A percentile compares a stretch with the other conserved stretches of the same genome.
Evolutionary conservation across 495 filamentous ascomycete species (phyloP).

Genomic region (Daldinia loculata): DNA sequence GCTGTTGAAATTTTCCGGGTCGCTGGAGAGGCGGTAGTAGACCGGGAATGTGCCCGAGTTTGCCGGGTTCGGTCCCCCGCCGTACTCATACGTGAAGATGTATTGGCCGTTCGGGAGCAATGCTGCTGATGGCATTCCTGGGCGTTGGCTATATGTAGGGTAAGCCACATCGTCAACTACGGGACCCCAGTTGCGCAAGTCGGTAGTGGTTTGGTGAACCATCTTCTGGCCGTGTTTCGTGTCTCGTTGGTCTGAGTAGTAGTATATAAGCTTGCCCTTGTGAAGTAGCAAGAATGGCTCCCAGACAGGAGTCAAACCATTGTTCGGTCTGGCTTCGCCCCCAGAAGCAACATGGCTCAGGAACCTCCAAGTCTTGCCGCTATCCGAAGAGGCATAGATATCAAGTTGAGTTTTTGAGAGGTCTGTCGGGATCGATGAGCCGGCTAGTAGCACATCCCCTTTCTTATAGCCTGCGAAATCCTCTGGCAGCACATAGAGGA

Average conservation of each 20-base stretch:
- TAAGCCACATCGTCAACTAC: constrained; percentile 69
- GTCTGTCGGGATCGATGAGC: constrained; percentile 70
- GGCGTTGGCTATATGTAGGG: constrained; percentile 66
- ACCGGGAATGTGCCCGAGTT: constrained; percentile 59
- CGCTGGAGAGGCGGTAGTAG: constrained; percentile 59
- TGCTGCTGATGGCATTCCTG: constrained; percentile 71
- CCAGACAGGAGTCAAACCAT: constrained; percentile 74
- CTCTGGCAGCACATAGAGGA: constrained; percentile 67
- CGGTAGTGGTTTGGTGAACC: constrained; percentile 65
- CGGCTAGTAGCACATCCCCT: constrained; percentile 69
- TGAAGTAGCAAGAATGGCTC: constrained; percentile 71
- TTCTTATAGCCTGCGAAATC: constrained; percentile 62
- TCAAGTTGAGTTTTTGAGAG: constrained; percentile 71
- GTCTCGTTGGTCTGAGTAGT: constrained; percentile 77
- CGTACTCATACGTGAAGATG: constrained; percentile 71
- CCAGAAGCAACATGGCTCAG: constrained; percentile 71
- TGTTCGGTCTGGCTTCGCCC: constrained; percentile 66
- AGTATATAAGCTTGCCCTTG: constrained; percentile 66
- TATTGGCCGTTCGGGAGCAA: constrained; percentile 67
- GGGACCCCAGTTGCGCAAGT: constrained; percentile 66
- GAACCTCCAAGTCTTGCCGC: constrained; percentile 70
- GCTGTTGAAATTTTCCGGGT: constrained; percentile 62
- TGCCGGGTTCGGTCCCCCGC: constrained; percentile 55
- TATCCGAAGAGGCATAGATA: constrained; percentile 68
- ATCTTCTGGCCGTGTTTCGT: constrained; percentile 71